Evolutionary conservation across 257 asterid genomes (phyloP).

Genomic region (Gardenia jasminoides): DNA sequence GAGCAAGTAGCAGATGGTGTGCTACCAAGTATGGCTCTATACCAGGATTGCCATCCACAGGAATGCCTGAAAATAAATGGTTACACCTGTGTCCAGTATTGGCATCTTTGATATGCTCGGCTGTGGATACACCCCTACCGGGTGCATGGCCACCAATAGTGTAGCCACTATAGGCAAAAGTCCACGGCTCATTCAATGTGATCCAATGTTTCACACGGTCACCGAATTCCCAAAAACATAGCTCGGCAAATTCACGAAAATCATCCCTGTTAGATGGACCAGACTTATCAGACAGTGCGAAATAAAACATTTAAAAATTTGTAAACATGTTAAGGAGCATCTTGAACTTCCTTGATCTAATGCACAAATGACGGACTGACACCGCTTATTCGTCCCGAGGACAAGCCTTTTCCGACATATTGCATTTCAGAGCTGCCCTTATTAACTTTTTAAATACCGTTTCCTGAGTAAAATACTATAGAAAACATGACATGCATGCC

Average conservation of each 20-base stretch:
- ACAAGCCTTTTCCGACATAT: too few species aligned
- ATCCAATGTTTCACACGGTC: constrained; percentile 42
- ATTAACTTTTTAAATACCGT: too few species aligned
- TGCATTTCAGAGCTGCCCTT: too few species aligned
- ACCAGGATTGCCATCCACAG: constrained; percentile 24
- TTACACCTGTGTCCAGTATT: constrained; percentile 2
- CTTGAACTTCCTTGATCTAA: too few species aligned
- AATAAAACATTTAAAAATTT: too few species aligned
- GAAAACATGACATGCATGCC: too few species aligned
- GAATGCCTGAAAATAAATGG: not conserved
- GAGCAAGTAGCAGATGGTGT: constrained; percentile 45
- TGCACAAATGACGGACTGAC: too few species aligned
- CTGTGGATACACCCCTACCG: constrained; percentile 21
- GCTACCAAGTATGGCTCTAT: constrained; percentile 50
- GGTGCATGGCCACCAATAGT: constrained; percentile 17
- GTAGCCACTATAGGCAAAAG: constrained; percentile 19
- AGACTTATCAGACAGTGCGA: too few species aligned
- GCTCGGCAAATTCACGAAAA: constrained; percentile 32
- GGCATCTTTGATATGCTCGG: not conserved
- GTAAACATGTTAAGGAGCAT: too few species aligned
- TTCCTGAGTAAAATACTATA: too few species aligned
- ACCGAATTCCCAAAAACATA: constrained; percentile 47
- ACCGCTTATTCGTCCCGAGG: too few species aligned
- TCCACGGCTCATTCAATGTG: constrained; percentile 39
- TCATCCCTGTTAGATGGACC: constrained; percentile 20